Evolutionary conservation across 169 alveolate species (phyloP), one percentile per base, ranked within the genome.

Genomic region (Plasmodium falciparum): DNA sequence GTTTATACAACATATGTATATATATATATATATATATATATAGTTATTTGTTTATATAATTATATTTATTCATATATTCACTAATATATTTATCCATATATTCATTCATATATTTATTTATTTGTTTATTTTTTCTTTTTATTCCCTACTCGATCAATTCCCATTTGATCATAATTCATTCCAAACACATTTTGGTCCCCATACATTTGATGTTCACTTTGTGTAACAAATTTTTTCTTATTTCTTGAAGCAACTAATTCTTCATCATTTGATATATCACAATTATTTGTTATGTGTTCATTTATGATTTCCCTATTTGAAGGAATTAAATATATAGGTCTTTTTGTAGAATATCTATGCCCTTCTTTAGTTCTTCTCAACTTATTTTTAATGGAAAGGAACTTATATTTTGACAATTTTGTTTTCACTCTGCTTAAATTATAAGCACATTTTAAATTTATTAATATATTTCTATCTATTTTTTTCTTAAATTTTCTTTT

Each of bases 121-220:
- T 39, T 39, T 39, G 47, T 5, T 39, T 39, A 39, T 5, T 39
- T 39, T 39, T 39, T 39, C 9, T 39, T 33, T 39, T 39, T 39
- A 39, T 39, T 39, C 2, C 8, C 26, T 63, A 76, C 88, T 52
- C 61, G 66, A 17, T 76, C 11, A 29, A 0, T 59, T 69, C 73
- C 76, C 49, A 20, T 5, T 4, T 8, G 49, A 13, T 47, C 29
- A 56, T 22, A 15, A 29, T 56, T 72, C 61, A 20, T 63, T 52
- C 59, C 85, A 47, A 22, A 33, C 20, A 45, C 26, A 13, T 58
- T n/a, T 33, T 24, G 49, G 13, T 76, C 67, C 26, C 65, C 69
- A 43, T 78, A 9, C 88, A 66, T 92, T 62, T 85, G 69, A n/a
- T 72, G 90, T 45, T 49, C 12, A 61, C 66, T 62, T 52, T 86